Percentiles rank a stretch among this genome's conserved stretches.
Evolutionary conservation across 164 flowering plant genomes (phyloP).

Genomic region (Magnolia sinica): DNA sequence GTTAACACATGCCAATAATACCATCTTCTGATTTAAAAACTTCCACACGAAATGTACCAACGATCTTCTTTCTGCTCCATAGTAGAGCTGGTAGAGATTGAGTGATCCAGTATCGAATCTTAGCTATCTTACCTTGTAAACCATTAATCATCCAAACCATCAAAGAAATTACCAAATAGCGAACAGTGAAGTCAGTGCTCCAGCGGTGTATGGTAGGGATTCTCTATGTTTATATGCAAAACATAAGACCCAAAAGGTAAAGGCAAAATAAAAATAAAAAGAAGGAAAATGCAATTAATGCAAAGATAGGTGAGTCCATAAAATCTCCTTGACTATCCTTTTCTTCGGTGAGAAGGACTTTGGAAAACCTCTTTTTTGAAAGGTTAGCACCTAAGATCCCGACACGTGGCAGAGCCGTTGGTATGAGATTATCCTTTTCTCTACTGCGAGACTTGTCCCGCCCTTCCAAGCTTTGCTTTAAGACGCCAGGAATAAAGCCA

Average conservation of each 20-base stretch:
- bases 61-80: too few species aligned
- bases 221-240: too few species aligned
- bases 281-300: neutral
- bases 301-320: neutral
- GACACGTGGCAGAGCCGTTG: slow-evolving; percentile 18
- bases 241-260: neutral
- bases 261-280: neutral
- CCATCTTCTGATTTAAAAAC: too few species aligned
- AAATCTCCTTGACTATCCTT: slow-evolving; percentile 57
- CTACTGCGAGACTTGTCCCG: slow-evolving; percentile 10
- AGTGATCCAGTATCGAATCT: too few species aligned
- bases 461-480: slow-evolving; percentile 27
- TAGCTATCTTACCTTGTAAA: too few species aligned
- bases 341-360: slow-evolving; percentile 62
- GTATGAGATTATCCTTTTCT: neutral
- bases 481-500: slow-evolving; percentile 19
- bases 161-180: too few species aligned
- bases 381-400: slow-evolving; percentile 1
- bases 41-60: too few species aligned
- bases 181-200: too few species aligned
- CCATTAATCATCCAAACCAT: too few species aligned
- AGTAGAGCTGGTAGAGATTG: too few species aligned
- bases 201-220: too few species aligned
- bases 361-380: slow-evolving; percentile 16
- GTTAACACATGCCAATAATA: too few species aligned